Evolutionary conservation across 352 stramenopile genomes (phyloP), one percentile per base, ranked within the genome.

Genomic region (Pythium phragmitis): DNA sequence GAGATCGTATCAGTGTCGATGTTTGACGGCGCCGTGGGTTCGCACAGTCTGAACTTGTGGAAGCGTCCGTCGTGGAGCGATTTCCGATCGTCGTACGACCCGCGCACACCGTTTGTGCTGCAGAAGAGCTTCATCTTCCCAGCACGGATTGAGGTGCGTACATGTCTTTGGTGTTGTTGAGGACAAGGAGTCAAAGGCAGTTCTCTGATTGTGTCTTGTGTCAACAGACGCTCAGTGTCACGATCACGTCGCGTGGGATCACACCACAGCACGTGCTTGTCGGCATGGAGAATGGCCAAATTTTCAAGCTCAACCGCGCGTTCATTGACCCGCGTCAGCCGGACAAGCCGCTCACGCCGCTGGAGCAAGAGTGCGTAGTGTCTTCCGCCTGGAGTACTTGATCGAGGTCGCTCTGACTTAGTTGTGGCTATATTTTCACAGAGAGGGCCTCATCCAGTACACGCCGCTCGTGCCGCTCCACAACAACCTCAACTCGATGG

Each of bases 11-110:
- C 85, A 49, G 50, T 96, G n/a, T 82, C 80, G 45, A 80, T 99
- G 8, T 98, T 97, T 68, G 97, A 99, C 53, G 96, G 97, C 47
- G 97, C 98, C 41, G 96, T 99, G 55, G 95, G 96, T 11, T 96
- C 90, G 52, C 90, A 98, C 70, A 96, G 95, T 30, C 73, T 99
- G 7, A 98, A 97, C 60, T 84, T 87, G 30, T 99, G 98, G 86
- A 96, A 95, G 54, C 80, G 86, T 47, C 93, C 95, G n/a, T 80
- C 91, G 42, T 97, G 96, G 82, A 86, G 81, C 39, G 65, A 85
- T 4, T 82, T 75, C 34, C 96, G 97, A 47, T 98, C 92, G 21
- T 98, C 96, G 51, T 98, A 97, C 65, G 92, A 96, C 81, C 70
- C 85, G 49, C 76, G 85, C 65, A 67, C 74, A 7, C 89, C 92